Evolutionary conservation across 2,329 filamentous ascomycete genomes (phyloP), one percentile per base, ranked within the genome.

Genomic region (Furcasterigmium sp.): DNA sequence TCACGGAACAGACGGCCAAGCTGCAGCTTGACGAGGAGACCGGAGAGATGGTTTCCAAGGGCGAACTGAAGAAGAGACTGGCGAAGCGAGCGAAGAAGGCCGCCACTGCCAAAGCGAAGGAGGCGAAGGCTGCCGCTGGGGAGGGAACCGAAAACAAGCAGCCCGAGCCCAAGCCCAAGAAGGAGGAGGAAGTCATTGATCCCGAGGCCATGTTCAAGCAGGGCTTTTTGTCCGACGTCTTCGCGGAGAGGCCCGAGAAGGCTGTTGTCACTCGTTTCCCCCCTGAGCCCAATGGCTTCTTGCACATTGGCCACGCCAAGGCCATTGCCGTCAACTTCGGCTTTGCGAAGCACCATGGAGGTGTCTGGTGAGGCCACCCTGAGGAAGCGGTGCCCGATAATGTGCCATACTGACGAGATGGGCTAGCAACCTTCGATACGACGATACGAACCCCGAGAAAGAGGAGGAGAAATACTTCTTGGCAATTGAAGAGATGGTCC

Each of bases 241-340:
- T 83, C 66, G 77, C 82, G 48, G 78, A 85, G 63, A 75, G 80
- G 39, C 82, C 82, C 2, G 69, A 72, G 36, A 77, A 76, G 52
- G 67, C 70, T 13, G 80, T 84, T 17, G 64, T 84, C 39, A 90
- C 85, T 4, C 80, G 86, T 52, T 91, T 91, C 58, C 87, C 87
- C 3, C 87, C 87, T 17, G 87, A 91, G 66, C 93, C 93, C 38
- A 97, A 97, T 62, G 93, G 91, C 43, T 96, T 85, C 61, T 77
- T 96, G 9, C 91, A 96, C 60, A 86, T 97, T 53, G 91, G 91
- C 17, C 93, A 97, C 61, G 87, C 86, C 51, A 97, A 97, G 70
- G 91, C 93, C 18, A 96, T 97, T 62, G 85, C 89, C 1, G 82
- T 97, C 63, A 96, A 97, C 67, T 97, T 97, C 67, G 91, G 91